Evolutionary conservation across 306 rosid genomes (phyloP), one percentile per base, ranked within the genome.

Genomic region (Prunus campanulata): DNA sequence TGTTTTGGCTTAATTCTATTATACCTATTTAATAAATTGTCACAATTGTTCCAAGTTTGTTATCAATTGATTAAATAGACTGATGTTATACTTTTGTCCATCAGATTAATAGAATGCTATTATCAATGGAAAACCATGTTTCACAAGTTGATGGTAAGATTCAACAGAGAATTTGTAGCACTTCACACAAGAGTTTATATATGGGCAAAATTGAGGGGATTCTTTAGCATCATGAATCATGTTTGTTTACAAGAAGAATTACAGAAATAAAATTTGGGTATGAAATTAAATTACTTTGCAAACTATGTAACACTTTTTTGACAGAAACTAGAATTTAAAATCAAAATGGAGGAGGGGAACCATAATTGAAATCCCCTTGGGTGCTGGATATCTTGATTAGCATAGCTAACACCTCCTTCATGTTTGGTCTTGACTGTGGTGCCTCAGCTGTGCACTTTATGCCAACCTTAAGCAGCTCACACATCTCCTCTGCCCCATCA

Each of bases 331-430:
- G 54, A 49, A 49, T 11, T 49, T 55, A 24, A 56, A 72, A 42
- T 70, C 73, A 83, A 12, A 68, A 77, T 59, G 78, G 63, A 84
- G 83, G 80, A 74, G 57, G 77, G 64, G 74, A 75, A 60, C 77
- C 79, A 77, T 57, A 77, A 83, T 51, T 75, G 68, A 84, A 74
- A 50, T 88, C 86, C 5, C 81, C 93, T 71, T 66, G 77, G 54
- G 63, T 52, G 35, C 61, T 64, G 12, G 49, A 79, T 46, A 90
- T 80, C 84, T 65, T 77, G 32, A 92, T 60, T 20, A 96, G 78
- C 96, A 85, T 89, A 74, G 87, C 87, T 61, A 96, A 78, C 72
- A 92, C 99, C 83, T 92, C 97, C 91, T 90, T 95, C 99, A 95
- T 95, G 74, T 85, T 91, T 0, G 99, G 99, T 83, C 99, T 86